Evolutionary conservation across 2,329 filamentous ascomycete species (phyloP).

Genomic region (Aspergillus sergii): DNA sequence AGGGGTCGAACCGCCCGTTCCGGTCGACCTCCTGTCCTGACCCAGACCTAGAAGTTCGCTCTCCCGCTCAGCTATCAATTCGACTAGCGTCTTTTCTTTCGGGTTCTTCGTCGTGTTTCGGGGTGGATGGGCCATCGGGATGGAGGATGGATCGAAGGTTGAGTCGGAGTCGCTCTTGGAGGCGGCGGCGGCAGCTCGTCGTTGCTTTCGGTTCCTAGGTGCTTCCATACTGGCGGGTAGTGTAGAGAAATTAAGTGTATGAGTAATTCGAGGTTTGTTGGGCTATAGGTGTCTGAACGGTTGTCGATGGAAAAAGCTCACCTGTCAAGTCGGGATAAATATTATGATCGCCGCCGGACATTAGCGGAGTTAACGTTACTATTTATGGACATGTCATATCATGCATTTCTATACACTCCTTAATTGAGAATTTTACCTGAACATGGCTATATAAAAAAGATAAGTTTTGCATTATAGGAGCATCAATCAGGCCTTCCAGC

Average conservation of each 20-base stretch:
- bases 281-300: background rate
- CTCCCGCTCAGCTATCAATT: constrained; percentile 49
- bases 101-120: constrained; percentile 16
- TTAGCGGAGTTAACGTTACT: constrained; percentile 22
- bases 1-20: background rate
- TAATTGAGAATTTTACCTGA: too few species aligned
- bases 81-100: constrained; percentile 44
- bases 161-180: constrained; percentile 13
- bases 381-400: constrained; percentile 5
- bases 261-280: background rate
- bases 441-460: background rate
- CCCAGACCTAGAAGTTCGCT: constrained; percentile 30
- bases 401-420: background rate
- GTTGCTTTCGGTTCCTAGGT: constrained; percentile 43
- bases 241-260: background rate
- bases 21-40: constrained; percentile 9
- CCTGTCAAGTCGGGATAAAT: constrained; percentile 7
- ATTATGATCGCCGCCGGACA: constrained; percentile 16
- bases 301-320: constrained; percentile 10
- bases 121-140: constrained; percentile 36
- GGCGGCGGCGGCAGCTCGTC: constrained; percentile 34
- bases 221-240: constrained; percentile 26
- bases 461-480: too few species aligned
- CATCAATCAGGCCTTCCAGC: too few species aligned
- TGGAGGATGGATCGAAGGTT: constrained; percentile 34